These are phyloP conservation scores for Alternaria triticimaculans DNA, from an alignment of 2,329 filamentous ascomycete genomes.

Conservation along the genomic window DNA sequence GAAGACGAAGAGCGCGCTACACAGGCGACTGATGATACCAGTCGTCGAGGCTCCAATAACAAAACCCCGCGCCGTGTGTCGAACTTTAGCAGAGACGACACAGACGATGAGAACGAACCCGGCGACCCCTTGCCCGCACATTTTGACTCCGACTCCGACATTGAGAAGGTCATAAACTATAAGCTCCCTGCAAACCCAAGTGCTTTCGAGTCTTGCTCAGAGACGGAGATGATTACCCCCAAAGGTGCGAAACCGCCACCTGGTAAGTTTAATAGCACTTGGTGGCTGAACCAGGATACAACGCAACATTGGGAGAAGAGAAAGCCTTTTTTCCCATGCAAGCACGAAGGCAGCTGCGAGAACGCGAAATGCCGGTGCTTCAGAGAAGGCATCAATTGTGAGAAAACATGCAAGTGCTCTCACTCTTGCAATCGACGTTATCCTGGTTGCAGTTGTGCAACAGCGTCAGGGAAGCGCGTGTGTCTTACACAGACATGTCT, in stretches of 20 bases:
- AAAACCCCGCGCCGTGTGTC: neutral
- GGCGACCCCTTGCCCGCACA: conserved; percentile 13
- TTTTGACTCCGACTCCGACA: conserved; percentile 23
- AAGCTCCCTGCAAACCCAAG: conserved; percentile 24
- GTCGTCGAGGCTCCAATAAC: conserved; percentile 2
- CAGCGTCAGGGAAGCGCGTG: conserved; percentile 47
- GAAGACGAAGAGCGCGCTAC: conserved; percentile 7
- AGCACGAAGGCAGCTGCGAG: conserved; percentile 70
- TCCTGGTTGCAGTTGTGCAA: conserved; percentile 51
- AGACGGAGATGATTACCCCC: neutral
- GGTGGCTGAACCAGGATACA: conserved; percentile 43
- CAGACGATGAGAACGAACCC: neutral
- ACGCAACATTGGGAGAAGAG: conserved; percentile 64
- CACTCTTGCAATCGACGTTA: conserved; percentile 62
- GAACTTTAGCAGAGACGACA: neutral
- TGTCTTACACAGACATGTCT: conserved; percentile 62
- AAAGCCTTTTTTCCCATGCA: conserved; percentile 69
- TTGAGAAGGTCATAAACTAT: conserved; percentile 36
- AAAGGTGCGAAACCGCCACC: conserved; percentile 12
- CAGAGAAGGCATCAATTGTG: conserved; percentile 68
- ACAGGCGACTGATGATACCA: conserved; percentile 4
- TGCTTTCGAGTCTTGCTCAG: conserved; percentile 8
- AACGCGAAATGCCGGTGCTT: conserved; percentile 69
- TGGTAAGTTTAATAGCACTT: conserved; percentile 22
- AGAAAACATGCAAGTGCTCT: conserved; percentile 74